These are phyloP conservation scores for Davidsoniella eucalypti DNA, from an alignment of 2,329 filamentous ascomycete genomes.

Conservation along the genomic window DNA sequence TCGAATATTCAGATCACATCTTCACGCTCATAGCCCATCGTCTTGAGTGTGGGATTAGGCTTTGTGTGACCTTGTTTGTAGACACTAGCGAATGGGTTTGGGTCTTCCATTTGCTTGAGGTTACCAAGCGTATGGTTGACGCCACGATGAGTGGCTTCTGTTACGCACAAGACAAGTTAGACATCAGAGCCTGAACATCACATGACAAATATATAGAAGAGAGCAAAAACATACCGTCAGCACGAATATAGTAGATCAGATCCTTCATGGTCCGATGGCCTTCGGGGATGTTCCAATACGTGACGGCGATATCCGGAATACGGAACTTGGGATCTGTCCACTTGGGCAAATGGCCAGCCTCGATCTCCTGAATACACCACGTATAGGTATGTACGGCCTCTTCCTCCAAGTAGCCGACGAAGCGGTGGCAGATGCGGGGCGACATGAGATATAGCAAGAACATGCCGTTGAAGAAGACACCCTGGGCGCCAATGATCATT, in stretches of 20 bases:
- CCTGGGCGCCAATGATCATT: conserved; percentile 83
- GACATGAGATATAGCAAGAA: conserved; percentile 80
- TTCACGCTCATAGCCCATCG: conserved; percentile 64
- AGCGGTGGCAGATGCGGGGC: conserved; percentile 78
- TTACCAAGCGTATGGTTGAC: conserved; percentile 94
- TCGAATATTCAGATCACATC: conserved; percentile 47
- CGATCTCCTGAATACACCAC: conserved; percentile 71
- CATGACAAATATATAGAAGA: neutral
- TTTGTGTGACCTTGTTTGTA: conserved; percentile 54
- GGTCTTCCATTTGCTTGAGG: conserved; percentile 67
- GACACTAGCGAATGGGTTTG: conserved; percentile 77
- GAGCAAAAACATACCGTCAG: conserved; percentile 30
- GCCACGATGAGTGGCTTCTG: conserved; percentile 73
- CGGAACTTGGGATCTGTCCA: conserved; percentile 56
- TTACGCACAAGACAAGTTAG: conserved; percentile 13
- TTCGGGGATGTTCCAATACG: conserved; percentile 90
- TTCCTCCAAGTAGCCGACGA: conserved; percentile 93
- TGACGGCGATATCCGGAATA: conserved; percentile 76
- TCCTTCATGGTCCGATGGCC: conserved; percentile 69
- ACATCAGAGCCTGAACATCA: neutral
- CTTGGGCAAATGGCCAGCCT: conserved; percentile 63
- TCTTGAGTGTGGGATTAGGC: conserved; percentile 49
- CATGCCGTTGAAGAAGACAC: conserved; percentile 90
- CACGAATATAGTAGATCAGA: conserved; percentile 71
- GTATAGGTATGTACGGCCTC: conserved; percentile 95